A percentile compares a stretch with the other conserved stretches of the same genome.
Evolutionary conservation across 1,139 yeast genomes (phyloP).

Genomic region (Candida labiduridarum): DNA sequence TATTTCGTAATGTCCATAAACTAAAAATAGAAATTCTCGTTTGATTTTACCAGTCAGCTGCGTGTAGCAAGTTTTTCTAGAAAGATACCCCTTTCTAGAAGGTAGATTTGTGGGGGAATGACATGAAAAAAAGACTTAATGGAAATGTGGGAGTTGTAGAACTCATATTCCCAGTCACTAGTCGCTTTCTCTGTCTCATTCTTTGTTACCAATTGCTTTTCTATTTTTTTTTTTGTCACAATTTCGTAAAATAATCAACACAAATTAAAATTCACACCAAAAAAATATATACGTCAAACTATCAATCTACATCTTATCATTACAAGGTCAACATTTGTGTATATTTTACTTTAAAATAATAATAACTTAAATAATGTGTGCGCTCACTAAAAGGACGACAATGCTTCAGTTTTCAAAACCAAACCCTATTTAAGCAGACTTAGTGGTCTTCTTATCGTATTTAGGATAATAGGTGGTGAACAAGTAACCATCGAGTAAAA

Average conservation of each 20-base stretch:
- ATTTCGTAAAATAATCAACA: background rate
- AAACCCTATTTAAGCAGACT: background rate
- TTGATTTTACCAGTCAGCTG: too few species aligned
- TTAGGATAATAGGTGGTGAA: constrained; percentile 51
- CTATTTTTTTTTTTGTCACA: background rate
- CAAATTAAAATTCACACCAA: background rate
- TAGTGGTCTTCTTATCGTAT: constrained; percentile 17
- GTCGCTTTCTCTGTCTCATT: background rate
- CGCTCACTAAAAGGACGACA: background rate
- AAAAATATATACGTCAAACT: background rate
- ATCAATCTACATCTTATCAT: background rate
- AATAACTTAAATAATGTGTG: background rate
- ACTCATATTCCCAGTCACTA: too few species aligned
- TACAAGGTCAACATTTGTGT: background rate
- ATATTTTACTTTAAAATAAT: background rate
- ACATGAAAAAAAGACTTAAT: too few species aligned
- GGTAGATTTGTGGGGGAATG: too few species aligned
- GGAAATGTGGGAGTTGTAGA: too few species aligned
- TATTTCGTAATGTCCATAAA: too few species aligned
- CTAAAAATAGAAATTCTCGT: too few species aligned
- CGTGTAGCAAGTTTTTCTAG: too few species aligned
- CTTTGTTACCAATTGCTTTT: background rate
- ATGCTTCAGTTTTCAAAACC: background rate
- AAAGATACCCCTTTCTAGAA: too few species aligned
- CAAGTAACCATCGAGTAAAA: constrained; percentile 55